Percentiles rank a stretch among this genome's conserved stretches.
Evolutionary conservation across 148 eudicot species (phyloP).

Genomic region (Fagopyrum tataricum): DNA sequence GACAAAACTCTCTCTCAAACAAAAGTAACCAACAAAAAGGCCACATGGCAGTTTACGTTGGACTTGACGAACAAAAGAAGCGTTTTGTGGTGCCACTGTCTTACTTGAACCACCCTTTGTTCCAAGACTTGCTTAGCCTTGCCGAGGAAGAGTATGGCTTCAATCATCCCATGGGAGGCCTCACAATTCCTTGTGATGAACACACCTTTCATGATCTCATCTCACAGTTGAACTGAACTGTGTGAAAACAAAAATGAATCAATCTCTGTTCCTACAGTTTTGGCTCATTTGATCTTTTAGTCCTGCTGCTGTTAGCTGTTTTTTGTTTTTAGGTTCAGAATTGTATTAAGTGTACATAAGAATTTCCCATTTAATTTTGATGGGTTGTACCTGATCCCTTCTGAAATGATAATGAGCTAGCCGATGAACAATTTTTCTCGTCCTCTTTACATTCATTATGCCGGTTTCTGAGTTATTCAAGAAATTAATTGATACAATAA

Average conservation of each 20-base stretch:
- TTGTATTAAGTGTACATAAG: neutral
- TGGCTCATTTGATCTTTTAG: neutral
- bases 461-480: neutral
- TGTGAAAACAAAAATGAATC: neutral
- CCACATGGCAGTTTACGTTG: slow-evolving; percentile 50
- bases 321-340: neutral
- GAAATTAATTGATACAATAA: neutral
- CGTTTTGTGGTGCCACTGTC: slow-evolving; percentile 49
- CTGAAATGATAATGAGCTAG: neutral
- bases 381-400: neutral
- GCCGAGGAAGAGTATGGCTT: slow-evolving; percentile 67
- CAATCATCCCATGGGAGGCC: slow-evolving; percentile 45
- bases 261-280: neutral
- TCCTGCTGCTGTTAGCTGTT: neutral
- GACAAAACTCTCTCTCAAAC: neutral
- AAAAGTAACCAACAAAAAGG: slow-evolving; percentile 25
- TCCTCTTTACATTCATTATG: neutral
- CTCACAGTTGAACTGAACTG: neutral
- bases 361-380: neutral
- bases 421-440: neutral
- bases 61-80: slow-evolving; percentile 27
- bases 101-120: slow-evolving; percentile 31
- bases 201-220: neutral
- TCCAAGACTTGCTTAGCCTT: slow-evolving; percentile 33
- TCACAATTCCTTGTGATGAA: slow-evolving; percentile 52